Evolutionary conservation across 768 basidiomycete species (phyloP).

Genomic region (Tylopilus balloui): DNA sequence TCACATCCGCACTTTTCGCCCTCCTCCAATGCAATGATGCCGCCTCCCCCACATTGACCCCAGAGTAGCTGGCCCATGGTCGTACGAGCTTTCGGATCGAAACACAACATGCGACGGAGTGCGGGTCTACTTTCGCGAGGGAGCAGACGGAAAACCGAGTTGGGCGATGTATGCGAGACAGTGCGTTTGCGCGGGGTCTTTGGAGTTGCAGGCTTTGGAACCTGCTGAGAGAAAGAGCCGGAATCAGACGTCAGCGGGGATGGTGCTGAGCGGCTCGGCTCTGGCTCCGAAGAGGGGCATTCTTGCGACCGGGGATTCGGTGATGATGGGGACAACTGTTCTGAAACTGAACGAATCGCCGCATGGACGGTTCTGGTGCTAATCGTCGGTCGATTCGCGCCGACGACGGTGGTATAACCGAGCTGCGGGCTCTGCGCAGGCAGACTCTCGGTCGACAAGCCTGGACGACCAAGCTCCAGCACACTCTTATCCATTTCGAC

Average conservation of each 20-base stretch:
- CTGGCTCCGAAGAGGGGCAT: conserved; percentile 15
- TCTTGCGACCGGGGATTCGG: conserved; percentile 5
- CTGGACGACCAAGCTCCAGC: conserved; percentile 69
- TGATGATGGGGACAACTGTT: conserved; percentile 6
- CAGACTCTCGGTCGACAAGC: conserved; percentile 69
- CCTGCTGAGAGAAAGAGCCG: background rate
- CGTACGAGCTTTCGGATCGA: conserved; percentile 85
- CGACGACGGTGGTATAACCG: conserved; percentile 1
- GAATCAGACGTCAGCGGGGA: conserved; percentile 19
- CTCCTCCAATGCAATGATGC: conserved; percentile 47
- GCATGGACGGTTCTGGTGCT: background rate
- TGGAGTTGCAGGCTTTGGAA: conserved; percentile 44
- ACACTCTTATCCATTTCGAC: conserved; percentile 70
- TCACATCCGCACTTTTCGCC: conserved; percentile 65
- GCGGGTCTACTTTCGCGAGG: conserved; percentile 90
- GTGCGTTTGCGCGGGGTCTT: conserved; percentile 31
- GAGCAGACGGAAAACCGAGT: conserved; percentile 93
- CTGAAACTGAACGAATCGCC: conserved; percentile 1
- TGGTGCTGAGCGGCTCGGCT: conserved; percentile 25
- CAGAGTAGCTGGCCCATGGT: conserved; percentile 89
- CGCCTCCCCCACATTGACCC: conserved; percentile 69
- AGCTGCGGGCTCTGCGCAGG: conserved; percentile 23
- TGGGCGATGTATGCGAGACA: conserved; percentile 35
- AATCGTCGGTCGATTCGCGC: conserved; percentile 5
- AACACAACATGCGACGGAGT: conserved; percentile 88